Percentiles rank a stretch among this genome's conserved stretches.
These are phyloP conservation scores for Thelonectria discophora DNA, from an alignment of 2,329 filamentous ascomycete genomes.

Conservation along the genomic window DNA sequence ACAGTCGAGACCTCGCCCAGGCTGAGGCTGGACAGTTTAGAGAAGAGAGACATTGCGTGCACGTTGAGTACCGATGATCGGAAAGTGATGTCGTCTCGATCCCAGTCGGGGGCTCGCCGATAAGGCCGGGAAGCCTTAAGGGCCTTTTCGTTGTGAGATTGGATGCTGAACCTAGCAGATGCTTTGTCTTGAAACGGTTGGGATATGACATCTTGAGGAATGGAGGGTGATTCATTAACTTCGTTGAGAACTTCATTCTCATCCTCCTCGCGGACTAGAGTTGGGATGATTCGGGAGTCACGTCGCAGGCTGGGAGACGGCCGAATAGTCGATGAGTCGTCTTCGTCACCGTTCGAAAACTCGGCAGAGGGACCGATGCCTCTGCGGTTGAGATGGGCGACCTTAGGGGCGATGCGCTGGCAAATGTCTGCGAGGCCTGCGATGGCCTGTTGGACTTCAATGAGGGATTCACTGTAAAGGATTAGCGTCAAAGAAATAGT, in stretches of 20 bases:
- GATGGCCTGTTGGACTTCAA: slow-evolving; percentile 7
- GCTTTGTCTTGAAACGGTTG: not conserved
- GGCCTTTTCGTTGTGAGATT: slow-evolving; percentile 1
- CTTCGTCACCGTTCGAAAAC: not conserved
- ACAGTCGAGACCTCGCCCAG: slow-evolving; percentile 4
- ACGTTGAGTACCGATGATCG: not conserved
- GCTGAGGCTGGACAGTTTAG: slow-evolving; percentile 7
- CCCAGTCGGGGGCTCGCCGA: slow-evolving; percentile 2
- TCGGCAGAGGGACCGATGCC: not conserved
- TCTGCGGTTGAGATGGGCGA: slow-evolving; percentile 12
- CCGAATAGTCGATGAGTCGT: slow-evolving; percentile 8
- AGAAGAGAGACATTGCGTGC: slow-evolving; percentile 3
- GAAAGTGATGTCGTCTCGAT: not conserved
- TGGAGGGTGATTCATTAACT: too few species aligned
- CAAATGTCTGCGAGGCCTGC: slow-evolving; percentile 8
- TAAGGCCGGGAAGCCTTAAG: slow-evolving; percentile 1
- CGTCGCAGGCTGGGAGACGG: not conserved
- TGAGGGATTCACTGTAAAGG: slow-evolving; percentile 1
- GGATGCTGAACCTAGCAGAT: not conserved
- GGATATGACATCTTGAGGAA: not conserved
- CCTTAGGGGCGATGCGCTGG: slow-evolving; percentile 9
- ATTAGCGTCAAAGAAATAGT: not conserved
- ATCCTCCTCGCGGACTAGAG: not conserved
- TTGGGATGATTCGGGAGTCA: slow-evolving; percentile 4
- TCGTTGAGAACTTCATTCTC: not conserved